These are phyloP conservation scores for Cercospora zeina DNA, from an alignment of 2,329 filamentous ascomycete species.

Conservation along the genomic window DNA sequence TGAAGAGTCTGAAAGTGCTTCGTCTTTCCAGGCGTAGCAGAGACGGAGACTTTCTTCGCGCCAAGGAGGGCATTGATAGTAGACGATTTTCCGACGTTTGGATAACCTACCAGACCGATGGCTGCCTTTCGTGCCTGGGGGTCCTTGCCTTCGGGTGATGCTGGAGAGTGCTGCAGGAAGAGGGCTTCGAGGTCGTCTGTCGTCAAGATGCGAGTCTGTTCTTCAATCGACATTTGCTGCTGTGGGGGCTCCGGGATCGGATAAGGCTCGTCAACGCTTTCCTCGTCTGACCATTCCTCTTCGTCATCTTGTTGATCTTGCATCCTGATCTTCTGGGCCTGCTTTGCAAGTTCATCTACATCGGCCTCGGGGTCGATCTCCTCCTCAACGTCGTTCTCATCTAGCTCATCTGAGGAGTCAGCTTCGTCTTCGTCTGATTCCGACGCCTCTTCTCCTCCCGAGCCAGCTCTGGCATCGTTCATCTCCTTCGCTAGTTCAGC, in stretches of 20 bases:
- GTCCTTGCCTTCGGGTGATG: conserved; percentile 50
- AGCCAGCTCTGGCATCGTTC: conserved; percentile 75
- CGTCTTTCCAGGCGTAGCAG: conserved; percentile 94
- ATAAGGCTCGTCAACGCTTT: conserved; percentile 38
- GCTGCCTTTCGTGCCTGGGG: conserved; percentile 66
- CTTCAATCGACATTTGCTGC: conserved; percentile 43
- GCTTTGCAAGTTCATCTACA: conserved; percentile 42
- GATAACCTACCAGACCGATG: conserved; percentile 94
- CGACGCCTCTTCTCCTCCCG: conserved; percentile 56
- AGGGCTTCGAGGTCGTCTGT: conserved; percentile 90
- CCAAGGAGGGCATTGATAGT: conserved; percentile 99
- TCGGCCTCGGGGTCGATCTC: conserved; percentile 49
- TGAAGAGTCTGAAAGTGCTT: conserved; percentile 99
- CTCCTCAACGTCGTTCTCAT: conserved; percentile 39
- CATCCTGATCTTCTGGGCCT: conserved; percentile 44
- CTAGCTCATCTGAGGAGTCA: conserved; percentile 40
- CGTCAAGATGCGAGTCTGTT: conserved; percentile 72
- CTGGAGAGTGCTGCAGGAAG: conserved; percentile 73
- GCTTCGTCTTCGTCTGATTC: conserved; percentile 39
- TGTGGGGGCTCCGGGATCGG: conserved; percentile 39
- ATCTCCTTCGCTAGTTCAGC: conserved; percentile 86
- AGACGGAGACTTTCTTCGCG: conserved; percentile 97
- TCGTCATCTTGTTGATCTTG: conserved; percentile 45
- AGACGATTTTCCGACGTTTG: conserved; percentile 98
- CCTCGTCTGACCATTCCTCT: conserved; percentile 43